These are phyloP conservation scores for Auricularia sp. DNA, from an alignment of 768 basidiomycete genomes.

Conservation along the genomic window DNA sequence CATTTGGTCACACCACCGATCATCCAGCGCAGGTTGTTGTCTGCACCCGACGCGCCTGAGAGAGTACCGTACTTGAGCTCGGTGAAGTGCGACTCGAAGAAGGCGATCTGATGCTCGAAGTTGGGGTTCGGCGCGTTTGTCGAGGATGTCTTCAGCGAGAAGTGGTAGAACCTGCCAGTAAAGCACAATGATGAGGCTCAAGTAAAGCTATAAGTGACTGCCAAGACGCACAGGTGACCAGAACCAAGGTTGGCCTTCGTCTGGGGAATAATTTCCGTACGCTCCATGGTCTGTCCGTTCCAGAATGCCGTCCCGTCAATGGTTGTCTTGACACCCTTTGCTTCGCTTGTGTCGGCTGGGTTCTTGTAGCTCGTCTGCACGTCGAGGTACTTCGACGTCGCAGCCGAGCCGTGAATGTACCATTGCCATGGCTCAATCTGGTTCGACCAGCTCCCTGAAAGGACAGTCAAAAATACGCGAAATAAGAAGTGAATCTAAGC, in stretches of 20 bases:
- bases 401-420: slow-evolving; percentile 44
- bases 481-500: slow-evolving; percentile 6
- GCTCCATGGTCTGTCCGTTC: slow-evolving; percentile 41
- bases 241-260: slow-evolving; percentile 45
- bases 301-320: slow-evolving; percentile 28
- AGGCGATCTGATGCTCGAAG: slow-evolving; percentile 49
- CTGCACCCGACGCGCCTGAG: slow-evolving; percentile 18
- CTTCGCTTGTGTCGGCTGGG: slow-evolving; percentile 42
- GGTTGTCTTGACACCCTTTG: slow-evolving; percentile 40
- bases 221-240: slow-evolving; percentile 35
- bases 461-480: not conserved
- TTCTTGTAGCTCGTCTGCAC: slow-evolving; percentile 45
- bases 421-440: slow-evolving; percentile 50
- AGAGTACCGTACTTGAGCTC: slow-evolving; percentile 48
- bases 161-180: slow-evolving; percentile 33
- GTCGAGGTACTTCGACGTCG: slow-evolving; percentile 44
- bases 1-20: slow-evolving; percentile 36
- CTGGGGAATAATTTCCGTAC: slow-evolving; percentile 28
- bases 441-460: slow-evolving; percentile 44
- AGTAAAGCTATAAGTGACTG: not conserved
- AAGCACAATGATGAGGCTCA: no score
- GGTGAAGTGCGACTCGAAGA: slow-evolving; percentile 6
- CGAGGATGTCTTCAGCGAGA: slow-evolving; percentile 39
- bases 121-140: slow-evolving; percentile 45
- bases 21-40: slow-evolving; percentile 44